phyloP scores from a whole-genome alignment of 148 eudicot genomes.

The Chenopodium album region DNA sequence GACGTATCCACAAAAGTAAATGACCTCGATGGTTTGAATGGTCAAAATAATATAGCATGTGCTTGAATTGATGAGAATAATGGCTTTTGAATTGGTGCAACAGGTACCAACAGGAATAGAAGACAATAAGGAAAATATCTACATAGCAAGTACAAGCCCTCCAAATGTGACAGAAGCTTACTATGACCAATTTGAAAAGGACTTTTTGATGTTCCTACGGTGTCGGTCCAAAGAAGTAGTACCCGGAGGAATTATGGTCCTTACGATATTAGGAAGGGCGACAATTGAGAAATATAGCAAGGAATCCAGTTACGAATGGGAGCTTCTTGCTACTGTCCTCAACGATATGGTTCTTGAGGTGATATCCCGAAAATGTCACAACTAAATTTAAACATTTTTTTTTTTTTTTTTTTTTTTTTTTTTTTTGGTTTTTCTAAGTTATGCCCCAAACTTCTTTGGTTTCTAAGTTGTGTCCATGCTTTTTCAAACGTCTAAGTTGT shows the following conservation, averaged over 20 bases:
- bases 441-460: too few species aligned
- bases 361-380: neutral
- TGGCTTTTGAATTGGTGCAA: neutral
- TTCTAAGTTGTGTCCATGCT: too few species aligned
- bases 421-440: too few species aligned
- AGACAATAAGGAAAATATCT: slow-evolving; percentile 46
- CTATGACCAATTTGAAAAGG: slow-evolving; percentile 47
- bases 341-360: slow-evolving; percentile 56
- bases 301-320: slow-evolving; percentile 45
- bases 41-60: too few species aligned
- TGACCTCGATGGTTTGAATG: too few species aligned
- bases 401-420: too few species aligned
- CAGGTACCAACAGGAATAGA: slow-evolving; percentile 48
- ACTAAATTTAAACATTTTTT: too few species aligned
- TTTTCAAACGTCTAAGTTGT: too few species aligned
- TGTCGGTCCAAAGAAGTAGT: slow-evolving; percentile 50
- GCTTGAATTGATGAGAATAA: too few species aligned
- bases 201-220: slow-evolving; percentile 41
- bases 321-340: slow-evolving; percentile 46
- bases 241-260: slow-evolving; percentile 47
- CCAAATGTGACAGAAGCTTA: slow-evolving; percentile 44
- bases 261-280: slow-evolving; percentile 48
- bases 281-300: slow-evolving; percentile 38
- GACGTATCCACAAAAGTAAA: too few species aligned
- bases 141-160: slow-evolving; percentile 47